These are phyloP conservation scores for Stenogyne calaminthoides DNA, from an alignment of 305 asterid species.

Conservation along the genomic window DNA sequence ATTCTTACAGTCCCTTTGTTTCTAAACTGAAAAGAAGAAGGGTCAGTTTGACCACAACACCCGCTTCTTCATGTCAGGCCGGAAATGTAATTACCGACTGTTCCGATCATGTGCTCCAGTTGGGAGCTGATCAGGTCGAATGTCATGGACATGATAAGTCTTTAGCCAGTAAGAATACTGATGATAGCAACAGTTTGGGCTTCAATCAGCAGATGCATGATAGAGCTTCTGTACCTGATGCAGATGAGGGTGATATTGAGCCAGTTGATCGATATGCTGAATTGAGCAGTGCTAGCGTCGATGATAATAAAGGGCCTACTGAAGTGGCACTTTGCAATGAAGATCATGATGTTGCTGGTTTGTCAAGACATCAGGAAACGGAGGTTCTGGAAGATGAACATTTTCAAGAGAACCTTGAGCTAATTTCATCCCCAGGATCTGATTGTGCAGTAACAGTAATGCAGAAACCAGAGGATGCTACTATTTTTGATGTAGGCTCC, in stretches of 20 bases:
- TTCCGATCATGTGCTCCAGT: constrained; percentile 13
- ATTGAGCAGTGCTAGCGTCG: constrained; percentile 25
- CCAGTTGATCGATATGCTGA: constrained; percentile 28
- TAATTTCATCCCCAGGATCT: constrained; percentile 36
- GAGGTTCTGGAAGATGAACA: constrained; percentile 31
- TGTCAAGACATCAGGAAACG: constrained; percentile 33
- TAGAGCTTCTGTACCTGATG: constrained; percentile 27
- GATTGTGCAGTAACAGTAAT: constrained; percentile 33
- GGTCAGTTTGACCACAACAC: constrained; percentile 32
- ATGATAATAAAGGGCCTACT: constrained; percentile 32
- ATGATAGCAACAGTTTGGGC: constrained; percentile 30
- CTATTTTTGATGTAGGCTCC: constrained; percentile 30
- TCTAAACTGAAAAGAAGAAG: constrained; percentile 35
- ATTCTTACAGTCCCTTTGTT: constrained; percentile 20
- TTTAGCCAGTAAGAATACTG: constrained; percentile 23
- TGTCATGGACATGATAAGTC: constrained; percentile 28
- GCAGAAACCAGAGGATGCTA: constrained; percentile 36
- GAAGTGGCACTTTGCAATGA: constrained; percentile 34
- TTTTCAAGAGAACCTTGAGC: constrained; percentile 27
- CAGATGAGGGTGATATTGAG: constrained; percentile 31
- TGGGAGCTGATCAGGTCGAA: constrained; percentile 29
- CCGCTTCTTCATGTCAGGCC: constrained; percentile 24
- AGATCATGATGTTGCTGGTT: constrained; percentile 31
- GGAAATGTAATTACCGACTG: constrained; percentile 20
- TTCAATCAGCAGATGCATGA: constrained; percentile 25